Percentiles rank a stretch among this genome's conserved stretches.
These are phyloP conservation scores for Fusarium sp. DNA, from an alignment of 2,329 filamentous ascomycete species.

Conservation along the genomic window DNA sequence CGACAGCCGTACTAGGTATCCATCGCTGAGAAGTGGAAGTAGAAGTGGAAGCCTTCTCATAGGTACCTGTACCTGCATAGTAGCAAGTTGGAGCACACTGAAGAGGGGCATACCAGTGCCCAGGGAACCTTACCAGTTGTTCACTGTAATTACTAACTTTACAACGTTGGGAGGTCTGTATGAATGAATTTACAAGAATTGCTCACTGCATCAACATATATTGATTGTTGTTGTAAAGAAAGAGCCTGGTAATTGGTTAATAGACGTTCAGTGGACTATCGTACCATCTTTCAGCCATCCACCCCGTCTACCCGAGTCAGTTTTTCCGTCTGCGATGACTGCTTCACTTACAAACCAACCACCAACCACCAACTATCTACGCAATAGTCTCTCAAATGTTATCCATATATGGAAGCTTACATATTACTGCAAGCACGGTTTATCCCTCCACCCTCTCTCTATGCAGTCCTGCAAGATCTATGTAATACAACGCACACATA, in stretches of 20 bases:
- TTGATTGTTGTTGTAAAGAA: neutral
- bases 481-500: neutral
- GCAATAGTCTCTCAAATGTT: conserved; percentile 29
- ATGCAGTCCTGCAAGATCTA: neutral
- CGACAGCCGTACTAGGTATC: neutral
- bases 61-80: no score
- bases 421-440: neutral
- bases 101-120: neutral
- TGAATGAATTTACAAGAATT: neutral
- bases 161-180: neutral
- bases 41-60: neutral
- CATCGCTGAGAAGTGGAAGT: neutral
- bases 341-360: conserved; percentile 12
- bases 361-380: neutral
- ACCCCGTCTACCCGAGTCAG: conserved; percentile 31
- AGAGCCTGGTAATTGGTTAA: neutral
- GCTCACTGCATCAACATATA: neutral
- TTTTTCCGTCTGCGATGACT: conserved; percentile 5
- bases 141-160: neutral
- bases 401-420: conserved; percentile 22
- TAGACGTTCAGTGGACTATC: neutral
- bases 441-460: no score
- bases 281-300: neutral
- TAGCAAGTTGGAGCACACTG: no score
- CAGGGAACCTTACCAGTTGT: neutral